phyloP scores from a whole-genome alignment of 2,329 filamentous ascomycete species.

The Simplicillium aogashimaense region DNA sequence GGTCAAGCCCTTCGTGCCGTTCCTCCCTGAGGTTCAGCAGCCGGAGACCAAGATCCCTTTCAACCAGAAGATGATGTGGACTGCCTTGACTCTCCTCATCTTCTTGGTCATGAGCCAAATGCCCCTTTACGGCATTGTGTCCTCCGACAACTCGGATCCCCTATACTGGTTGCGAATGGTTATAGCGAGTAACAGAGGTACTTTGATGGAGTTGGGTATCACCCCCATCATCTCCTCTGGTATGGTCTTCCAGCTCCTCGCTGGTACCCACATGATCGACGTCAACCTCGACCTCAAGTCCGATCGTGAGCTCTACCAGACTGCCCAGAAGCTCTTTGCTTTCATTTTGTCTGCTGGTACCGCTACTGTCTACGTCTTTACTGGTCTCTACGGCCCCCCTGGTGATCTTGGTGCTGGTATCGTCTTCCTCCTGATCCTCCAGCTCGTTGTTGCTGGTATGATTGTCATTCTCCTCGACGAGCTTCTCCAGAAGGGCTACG shows the following conservation, averaged over 20 bases:
- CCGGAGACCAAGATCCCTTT: constrained; percentile 98
- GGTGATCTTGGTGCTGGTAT: constrained; percentile 96
- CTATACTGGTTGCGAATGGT: constrained; percentile 99
- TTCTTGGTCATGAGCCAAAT: constrained; percentile 99
- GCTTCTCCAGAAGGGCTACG: constrained; percentile 98
- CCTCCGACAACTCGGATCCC: constrained; percentile 94
- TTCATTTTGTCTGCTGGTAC: constrained; percentile 97
- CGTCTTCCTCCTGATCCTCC: constrained; percentile 94
- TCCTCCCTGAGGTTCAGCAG: constrained; percentile 97
- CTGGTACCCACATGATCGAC: constrained; percentile 98
- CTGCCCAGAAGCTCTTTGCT: constrained; percentile 96
- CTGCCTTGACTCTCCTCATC: constrained; percentile 86
- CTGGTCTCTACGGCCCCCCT: constrained; percentile 92
- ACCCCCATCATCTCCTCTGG: constrained; percentile 98
- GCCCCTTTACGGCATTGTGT: constrained; percentile 98
- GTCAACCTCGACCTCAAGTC: constrained; percentile 99
- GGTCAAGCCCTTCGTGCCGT: constrained; percentile 98
- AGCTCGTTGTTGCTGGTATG: constrained; percentile 93
- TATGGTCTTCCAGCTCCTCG: constrained; percentile 99
- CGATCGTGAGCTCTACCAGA: constrained; percentile 99
- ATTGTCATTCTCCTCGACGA: constrained; percentile 99
- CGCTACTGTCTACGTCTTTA: constrained; percentile 96
- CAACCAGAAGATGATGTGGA: constrained; percentile 98
- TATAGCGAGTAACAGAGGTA: constrained; percentile 96
- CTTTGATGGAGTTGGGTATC: constrained; percentile 91